Evolutionary conservation across 495 filamentous ascomycete genomes (phyloP), one percentile per base, ranked within the genome.

Genomic region (Aspergillus nanangensis): DNA sequence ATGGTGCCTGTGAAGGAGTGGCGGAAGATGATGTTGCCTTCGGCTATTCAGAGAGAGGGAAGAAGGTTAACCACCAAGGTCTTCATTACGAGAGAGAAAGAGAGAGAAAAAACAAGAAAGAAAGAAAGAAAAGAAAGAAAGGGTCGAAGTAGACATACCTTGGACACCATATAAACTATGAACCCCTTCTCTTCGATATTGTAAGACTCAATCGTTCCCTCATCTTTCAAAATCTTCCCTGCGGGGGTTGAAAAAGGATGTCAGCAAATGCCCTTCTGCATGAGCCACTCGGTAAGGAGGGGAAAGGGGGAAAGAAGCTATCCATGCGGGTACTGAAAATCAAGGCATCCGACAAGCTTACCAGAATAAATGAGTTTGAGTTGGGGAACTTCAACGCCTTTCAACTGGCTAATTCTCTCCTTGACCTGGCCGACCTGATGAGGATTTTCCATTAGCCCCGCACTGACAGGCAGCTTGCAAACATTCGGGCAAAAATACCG

Each of bases 161-260:
- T 96, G 47, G 83, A 84, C 35, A 93, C 81, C 80, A 98, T 93
- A 67, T 93, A 98, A 34, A 98, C 94, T 55, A 98, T 85, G 64
- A 96, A 97, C 19, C 93, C 93, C 78, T 97, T 98, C 78, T 97
- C 93, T 70, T 98, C 92, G 47, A 98, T 96, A 70, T 86, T 94
- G 74, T 96, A 96, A 4, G 86, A 87, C 62, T 90, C 90, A 53
- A 97, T 84, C 13, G 92, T 92, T 57, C 95, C 92, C 49, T 84
- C 87, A 87, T 98, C 93, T 69, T 95, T 88, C 48, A 98, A 77
- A 51, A 98, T 96, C 72, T 98, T 98, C 67, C 93, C 91, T 96
- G 53, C 56, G 47, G 36, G 21, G 45, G n/a, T n/a, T n/a, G 33
- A 9, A 41, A 23, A 27, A 17, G 32, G 18, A 23, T 13, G 51